Evolutionary conservation across 108 stramenopile species (phyloP).

Genomic region (Nannochloropsis gaditana): DNA sequence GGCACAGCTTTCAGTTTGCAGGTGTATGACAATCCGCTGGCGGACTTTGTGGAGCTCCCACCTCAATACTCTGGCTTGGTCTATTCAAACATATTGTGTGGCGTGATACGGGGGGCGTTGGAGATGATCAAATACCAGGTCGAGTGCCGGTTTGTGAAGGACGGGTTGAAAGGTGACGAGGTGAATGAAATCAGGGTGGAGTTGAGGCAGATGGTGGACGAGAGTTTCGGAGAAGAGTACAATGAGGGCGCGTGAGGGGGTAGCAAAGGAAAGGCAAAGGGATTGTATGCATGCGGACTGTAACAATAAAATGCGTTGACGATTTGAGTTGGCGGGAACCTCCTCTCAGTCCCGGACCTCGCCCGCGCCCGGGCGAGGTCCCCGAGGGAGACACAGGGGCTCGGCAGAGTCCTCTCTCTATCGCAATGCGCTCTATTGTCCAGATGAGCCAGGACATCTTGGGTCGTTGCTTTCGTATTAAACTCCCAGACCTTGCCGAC

Average conservation of each 20-base stretch:
- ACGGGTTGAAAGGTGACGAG: slow-evolving; percentile 74
- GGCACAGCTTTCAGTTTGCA: slow-evolving; percentile 66
- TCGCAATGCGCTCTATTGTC: too few species aligned
- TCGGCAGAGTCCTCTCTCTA: too few species aligned
- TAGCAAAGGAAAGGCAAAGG: background rate
- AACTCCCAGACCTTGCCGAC: too few species aligned
- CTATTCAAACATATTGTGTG: slow-evolving; percentile 83
- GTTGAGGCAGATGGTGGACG: slow-evolving; percentile 47
- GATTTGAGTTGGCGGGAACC: too few species aligned
- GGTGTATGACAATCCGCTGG: slow-evolving; percentile 81
- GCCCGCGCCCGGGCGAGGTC: too few species aligned
- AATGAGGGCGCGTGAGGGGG: slow-evolving; percentile 29
- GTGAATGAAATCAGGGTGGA: slow-evolving; percentile 81
- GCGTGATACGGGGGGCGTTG: slow-evolving; percentile 81
- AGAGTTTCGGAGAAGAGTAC: slow-evolving; percentile 55
- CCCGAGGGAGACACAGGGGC: too few species aligned
- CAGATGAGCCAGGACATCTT: too few species aligned
- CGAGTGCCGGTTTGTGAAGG: slow-evolving; percentile 67
- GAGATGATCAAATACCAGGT: slow-evolving; percentile 72
- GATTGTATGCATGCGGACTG: background rate
- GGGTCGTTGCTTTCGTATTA: too few species aligned
- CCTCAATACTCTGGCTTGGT: slow-evolving; percentile 61
- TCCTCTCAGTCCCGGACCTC: too few species aligned
- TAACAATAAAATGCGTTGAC: too few species aligned
- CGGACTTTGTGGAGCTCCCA: slow-evolving; percentile 87